Percentiles rank a stretch among this genome's conserved stretches.
These are phyloP conservation scores for Fusarium chlamydosporum DNA, from an alignment of 2,329 filamentous ascomycete species.

Conservation along the genomic window DNA sequence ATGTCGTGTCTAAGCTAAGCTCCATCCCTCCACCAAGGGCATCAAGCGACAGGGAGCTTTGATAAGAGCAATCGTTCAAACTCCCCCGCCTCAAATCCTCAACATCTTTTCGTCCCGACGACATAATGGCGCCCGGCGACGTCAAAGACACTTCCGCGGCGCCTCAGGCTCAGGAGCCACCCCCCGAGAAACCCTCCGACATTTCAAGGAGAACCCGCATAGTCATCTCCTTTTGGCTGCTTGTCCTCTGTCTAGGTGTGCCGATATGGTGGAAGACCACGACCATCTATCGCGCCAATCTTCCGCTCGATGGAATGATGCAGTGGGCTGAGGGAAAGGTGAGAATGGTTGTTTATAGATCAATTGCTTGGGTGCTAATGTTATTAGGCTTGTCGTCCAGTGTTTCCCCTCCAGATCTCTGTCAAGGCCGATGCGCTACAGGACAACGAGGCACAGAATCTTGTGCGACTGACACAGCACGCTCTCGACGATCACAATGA, in stretches of 20 bases:
- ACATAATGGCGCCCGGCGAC: conserved; percentile 47
- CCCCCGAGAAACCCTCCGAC: conserved; percentile 80
- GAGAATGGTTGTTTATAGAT: conserved; percentile 5
- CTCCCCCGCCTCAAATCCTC: conserved; percentile 21
- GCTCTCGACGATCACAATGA: conserved; percentile 89
- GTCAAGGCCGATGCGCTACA: conserved; percentile 78
- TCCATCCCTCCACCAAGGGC: conserved; percentile 30
- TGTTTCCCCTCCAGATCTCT: conserved; percentile 87
- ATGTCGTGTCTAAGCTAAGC: conserved; percentile 48
- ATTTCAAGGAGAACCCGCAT: conserved; percentile 79
- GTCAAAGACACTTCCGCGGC: conserved; percentile 40
- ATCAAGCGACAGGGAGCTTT: conserved; percentile 24
- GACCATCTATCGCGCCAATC: conserved; percentile 85
- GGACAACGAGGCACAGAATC: conserved; percentile 76
- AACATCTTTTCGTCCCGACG: conserved; percentile 16
- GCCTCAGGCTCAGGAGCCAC: conserved; percentile 62
- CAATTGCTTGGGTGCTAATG: not conserved
- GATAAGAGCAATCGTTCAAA: conserved; percentile 31
- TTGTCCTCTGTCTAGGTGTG: conserved; percentile 85
- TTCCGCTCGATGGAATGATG: conserved; percentile 89
- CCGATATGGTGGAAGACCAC: conserved; percentile 98
- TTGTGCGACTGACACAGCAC: conserved; percentile 86
- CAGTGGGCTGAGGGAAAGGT: conserved; percentile 94
- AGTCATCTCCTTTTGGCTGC: conserved; percentile 89
- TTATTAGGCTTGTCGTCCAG: conserved; percentile 82